phyloP scores from a whole-genome alignment of 2,329 filamentous ascomycete genomes.

The Fusarium annulatum region DNA sequence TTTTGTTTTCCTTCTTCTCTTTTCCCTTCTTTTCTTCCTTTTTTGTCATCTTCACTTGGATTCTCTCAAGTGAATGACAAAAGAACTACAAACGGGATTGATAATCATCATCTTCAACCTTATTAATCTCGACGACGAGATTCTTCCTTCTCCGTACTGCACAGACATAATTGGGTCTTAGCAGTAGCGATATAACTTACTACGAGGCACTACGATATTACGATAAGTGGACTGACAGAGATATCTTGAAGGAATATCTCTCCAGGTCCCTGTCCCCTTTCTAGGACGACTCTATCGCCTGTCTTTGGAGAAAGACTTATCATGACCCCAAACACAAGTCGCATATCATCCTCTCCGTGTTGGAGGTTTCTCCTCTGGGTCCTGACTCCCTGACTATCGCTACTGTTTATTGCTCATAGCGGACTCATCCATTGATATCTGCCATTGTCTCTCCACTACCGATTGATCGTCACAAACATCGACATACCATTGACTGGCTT shows the following conservation, averaged over 20 bases:
- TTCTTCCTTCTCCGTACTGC: conserved; percentile 11
- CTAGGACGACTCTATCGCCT: conserved; percentile 26
- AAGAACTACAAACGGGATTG: conserved; percentile 14
- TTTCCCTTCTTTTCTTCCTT: background rate
- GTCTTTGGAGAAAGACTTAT: conserved; percentile 46
- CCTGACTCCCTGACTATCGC: conserved; percentile 52
- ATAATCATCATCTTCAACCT: conserved; percentile 7
- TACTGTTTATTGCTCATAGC: conserved; percentile 2
- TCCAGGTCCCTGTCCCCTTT: conserved; percentile 29
- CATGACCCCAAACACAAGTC: conserved; percentile 54
- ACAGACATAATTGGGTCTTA: conserved; percentile 18
- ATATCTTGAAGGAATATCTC: conserved; percentile 15
- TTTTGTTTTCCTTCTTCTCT: conserved; percentile 3
- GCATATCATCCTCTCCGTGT: conserved; percentile 53
- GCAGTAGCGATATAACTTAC: conserved; percentile 16
- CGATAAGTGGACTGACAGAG: conserved; percentile 37
- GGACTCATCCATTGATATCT: conserved; percentile 5
- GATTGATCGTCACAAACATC: conserved; percentile 17
- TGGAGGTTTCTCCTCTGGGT: conserved; percentile 55
- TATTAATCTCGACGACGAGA: conserved; percentile 20
- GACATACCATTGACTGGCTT: conserved; percentile 15
- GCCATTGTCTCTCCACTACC: conserved; percentile 7
- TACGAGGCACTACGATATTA: background rate
- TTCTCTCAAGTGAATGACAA: conserved; percentile 36
- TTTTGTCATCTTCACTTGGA: conserved; percentile 36